phyloP scores from a whole-genome alignment of 345 rosid genomes.

The Sapria himalayana region DNA sequence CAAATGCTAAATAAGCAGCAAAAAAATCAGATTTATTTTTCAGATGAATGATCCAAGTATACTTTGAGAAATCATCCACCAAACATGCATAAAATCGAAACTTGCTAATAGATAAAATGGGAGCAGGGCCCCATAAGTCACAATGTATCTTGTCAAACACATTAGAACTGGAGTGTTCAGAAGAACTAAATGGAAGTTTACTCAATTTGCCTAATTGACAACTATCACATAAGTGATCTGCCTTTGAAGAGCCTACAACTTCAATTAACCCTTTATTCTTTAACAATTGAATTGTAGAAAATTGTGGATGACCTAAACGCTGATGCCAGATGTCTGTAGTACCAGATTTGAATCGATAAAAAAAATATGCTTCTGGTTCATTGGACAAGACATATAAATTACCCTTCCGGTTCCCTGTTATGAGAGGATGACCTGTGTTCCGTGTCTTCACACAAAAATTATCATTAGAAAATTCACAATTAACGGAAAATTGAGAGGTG shows the following conservation, averaged over 20 bases:
- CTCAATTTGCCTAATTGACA: slow-evolving; percentile 7
- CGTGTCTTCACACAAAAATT: not conserved
- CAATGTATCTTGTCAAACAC: slow-evolving; percentile 7
- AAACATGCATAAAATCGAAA: slow-evolving; percentile 4
- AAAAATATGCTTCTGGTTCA: not conserved
- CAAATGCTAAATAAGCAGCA: slow-evolving; percentile 1
- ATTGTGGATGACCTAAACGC: slow-evolving; percentile 2
- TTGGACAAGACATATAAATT: not conserved
- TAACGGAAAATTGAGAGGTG: too few species aligned
- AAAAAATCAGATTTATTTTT: slow-evolving; percentile 4
- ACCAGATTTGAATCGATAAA: not conserved
- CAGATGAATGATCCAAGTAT: slow-evolving; percentile 4
- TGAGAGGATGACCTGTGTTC: not conserved
- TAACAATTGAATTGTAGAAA: not conserved
- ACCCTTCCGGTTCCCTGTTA: not conserved
- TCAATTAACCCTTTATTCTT: slow-evolving; percentile 8
- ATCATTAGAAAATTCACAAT: too few species aligned
- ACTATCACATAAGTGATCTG: slow-evolving; percentile 6
- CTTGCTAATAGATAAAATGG: not conserved
- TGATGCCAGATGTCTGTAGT: slow-evolving; percentile 5
- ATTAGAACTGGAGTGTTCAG: too few species aligned
- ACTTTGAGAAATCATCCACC: slow-evolving; percentile 2
- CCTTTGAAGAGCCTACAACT: not conserved
- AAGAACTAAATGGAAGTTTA: not conserved
- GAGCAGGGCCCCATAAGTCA: slow-evolving; percentile 8